phyloP scores from a whole-genome alignment of 176 grass and related monocot species.

The Musa beccarii region DNA sequence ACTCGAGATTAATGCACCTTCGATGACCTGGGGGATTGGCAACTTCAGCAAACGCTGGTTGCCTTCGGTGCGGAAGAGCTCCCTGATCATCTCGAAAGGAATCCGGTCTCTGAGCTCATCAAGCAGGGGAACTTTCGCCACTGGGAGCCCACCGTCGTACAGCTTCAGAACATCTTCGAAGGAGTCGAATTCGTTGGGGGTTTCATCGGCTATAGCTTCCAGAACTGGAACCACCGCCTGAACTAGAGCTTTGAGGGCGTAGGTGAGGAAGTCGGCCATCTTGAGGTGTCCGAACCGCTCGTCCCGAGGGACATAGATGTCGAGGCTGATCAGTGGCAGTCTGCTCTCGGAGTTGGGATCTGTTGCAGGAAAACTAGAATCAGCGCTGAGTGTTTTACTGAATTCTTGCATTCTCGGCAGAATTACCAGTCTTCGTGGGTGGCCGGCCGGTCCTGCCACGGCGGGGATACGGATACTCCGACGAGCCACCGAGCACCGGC shows the following conservation, averaged over 20 bases:
- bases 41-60: constrained; percentile 36
- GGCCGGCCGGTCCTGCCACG: constrained; percentile 31
- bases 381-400: too few relatives aligned
- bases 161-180: constrained; percentile 46
- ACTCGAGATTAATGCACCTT: constrained; percentile 17
- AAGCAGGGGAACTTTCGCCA: constrained; percentile 32
- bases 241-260: constrained; percentile 40
- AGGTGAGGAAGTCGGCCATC: constrained; percentile 47
- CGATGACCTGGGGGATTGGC: constrained; percentile 45
- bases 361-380: background rate
- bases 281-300: constrained; percentile 65
- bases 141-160: constrained; percentile 42
- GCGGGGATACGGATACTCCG: constrained; percentile 38
- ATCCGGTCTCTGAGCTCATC: constrained; percentile 38
- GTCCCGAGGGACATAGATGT: constrained; percentile 61
- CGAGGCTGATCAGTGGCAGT: background rate
- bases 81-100: constrained; percentile 47
- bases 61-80: constrained; percentile 38
- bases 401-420: background rate
- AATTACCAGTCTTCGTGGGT: constrained; percentile 1
- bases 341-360: constrained; percentile 28
- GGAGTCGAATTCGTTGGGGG: constrained; percentile 45
- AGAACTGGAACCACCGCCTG: constrained; percentile 40
- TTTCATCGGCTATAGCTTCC: constrained; percentile 29
- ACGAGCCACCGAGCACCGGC: constrained; percentile 32